Evolutionary conservation across 495 filamentous ascomycete genomes (phyloP).

Genomic region (Bathelium albidoporum): DNA sequence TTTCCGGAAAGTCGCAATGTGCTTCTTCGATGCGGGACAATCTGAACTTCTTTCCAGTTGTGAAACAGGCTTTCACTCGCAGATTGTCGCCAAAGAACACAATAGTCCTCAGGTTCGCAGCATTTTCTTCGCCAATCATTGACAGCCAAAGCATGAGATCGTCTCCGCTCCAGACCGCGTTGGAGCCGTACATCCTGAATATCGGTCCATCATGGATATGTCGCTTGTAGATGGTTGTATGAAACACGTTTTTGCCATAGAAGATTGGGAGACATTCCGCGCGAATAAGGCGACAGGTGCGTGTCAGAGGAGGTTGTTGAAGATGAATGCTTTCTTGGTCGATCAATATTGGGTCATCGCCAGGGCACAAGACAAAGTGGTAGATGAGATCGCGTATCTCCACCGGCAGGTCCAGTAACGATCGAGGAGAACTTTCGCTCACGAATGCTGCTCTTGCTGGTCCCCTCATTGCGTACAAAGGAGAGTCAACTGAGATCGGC

Average conservation of each 20-base stretch:
- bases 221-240: background rate
- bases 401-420: background rate
- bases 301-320: conserved; percentile 5
- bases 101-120: background rate
- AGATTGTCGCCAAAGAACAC: background rate
- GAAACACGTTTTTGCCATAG: conserved; percentile 5
- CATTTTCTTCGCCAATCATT: conserved; percentile 3
- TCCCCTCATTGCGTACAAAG: background rate
- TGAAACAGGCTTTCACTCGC: background rate
- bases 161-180: background rate
- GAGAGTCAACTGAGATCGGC: background rate
- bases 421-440: background rate
- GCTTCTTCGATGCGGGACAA: background rate
- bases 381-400: background rate
- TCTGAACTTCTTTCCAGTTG: background rate
- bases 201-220: background rate
- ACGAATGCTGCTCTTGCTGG: background rate
- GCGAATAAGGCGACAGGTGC: background rate
- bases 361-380: background rate
- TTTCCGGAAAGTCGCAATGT: background rate
- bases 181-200: background rate
- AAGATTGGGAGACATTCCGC: background rate
- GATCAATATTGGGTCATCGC: conserved; percentile 6
- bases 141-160: conserved; percentile 2
- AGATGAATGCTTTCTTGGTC: background rate